Percentiles rank a stretch among this genome's conserved stretches.
phyloP scores from a whole-genome alignment of 345 rosid species.

The Salix brachista region DNA sequence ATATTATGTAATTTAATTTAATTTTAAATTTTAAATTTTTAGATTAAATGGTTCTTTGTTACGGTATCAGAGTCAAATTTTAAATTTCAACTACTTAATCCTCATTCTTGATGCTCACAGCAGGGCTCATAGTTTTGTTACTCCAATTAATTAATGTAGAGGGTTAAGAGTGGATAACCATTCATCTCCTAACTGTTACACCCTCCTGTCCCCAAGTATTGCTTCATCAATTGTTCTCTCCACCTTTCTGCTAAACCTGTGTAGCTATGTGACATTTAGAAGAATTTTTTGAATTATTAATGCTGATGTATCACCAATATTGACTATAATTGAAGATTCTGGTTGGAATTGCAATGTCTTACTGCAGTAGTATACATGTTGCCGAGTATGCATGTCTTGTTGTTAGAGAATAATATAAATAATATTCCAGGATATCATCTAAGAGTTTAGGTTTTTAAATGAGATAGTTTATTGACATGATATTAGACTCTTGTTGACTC shows the following conservation, averaged over 20 bases:
- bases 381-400: not conserved
- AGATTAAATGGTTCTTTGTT: accelerated
- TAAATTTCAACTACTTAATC: slow-evolving; percentile 1
- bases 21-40: too few species aligned
- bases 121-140: slow-evolving; percentile 21
- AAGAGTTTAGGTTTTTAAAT: too few species aligned
- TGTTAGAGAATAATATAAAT: not conserved
- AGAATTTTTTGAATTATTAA: not conserved
- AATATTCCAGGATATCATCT: too few species aligned
- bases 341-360: not conserved
- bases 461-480: too few species aligned
- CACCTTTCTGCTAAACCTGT: too few species aligned
- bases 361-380: not conserved
- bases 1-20: too few species aligned
- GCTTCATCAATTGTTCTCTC: not conserved
- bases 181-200: not conserved
- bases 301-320: not conserved
- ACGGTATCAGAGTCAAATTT: not conserved
- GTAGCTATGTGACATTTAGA: not conserved
- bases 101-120: slow-evolving; percentile 17
- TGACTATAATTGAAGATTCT: not conserved
- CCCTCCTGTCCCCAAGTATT: not conserved
- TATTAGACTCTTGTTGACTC: too few species aligned
- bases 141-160: too few species aligned
- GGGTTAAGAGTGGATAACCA: not conserved